These are phyloP conservation scores for Heliamphora exappendiculata DNA, from an alignment of 148 eudicot genomes.

Conservation along the genomic window DNA sequence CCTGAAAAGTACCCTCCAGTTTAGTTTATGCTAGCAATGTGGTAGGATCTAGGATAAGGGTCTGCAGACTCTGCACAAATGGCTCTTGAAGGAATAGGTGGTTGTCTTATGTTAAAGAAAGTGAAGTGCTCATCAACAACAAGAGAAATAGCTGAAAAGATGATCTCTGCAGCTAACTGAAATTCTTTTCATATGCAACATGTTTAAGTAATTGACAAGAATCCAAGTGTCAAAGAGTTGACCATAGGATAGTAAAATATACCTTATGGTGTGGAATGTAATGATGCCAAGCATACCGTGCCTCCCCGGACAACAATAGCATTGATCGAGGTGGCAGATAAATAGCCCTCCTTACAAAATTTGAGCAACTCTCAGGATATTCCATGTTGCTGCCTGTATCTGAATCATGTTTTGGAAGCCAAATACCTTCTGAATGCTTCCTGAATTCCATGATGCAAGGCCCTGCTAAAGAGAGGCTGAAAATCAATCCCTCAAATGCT, in stretches of 20 bases:
- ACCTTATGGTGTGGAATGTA: slow-evolving; percentile 99
- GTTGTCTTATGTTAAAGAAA: not conserved
- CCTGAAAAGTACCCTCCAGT: not conserved
- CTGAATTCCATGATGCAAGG: slow-evolving; percentile 98
- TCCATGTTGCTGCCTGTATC: slow-evolving; percentile 29
- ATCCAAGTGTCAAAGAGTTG: not conserved
- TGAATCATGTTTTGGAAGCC: slow-evolving; percentile 28
- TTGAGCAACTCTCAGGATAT: slow-evolving; percentile 28
- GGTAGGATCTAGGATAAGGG: not conserved
- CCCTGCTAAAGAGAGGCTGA: slow-evolving; percentile 93
- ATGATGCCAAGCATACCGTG: slow-evolving; percentile 96
- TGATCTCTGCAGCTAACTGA: not conserved
- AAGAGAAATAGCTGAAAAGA: not conserved
- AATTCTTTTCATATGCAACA: not conserved
- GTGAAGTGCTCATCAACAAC: not conserved
- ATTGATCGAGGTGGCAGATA: slow-evolving; percentile 89
- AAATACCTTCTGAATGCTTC: slow-evolving; percentile 48
- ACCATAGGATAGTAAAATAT: not conserved
- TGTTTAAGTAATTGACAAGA: not conserved
- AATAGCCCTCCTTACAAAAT: slow-evolving; percentile 54
- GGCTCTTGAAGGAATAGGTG: not conserved
- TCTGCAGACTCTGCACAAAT: not conserved
- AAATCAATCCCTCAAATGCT: slow-evolving; percentile 83
- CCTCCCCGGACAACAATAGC: slow-evolving; percentile 83
- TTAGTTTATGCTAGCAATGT: not conserved